Evolutionary conservation across 768 basidiomycete species (phyloP), one percentile per base, ranked within the genome.

Genomic region (Clathrus columnatus): DNA sequence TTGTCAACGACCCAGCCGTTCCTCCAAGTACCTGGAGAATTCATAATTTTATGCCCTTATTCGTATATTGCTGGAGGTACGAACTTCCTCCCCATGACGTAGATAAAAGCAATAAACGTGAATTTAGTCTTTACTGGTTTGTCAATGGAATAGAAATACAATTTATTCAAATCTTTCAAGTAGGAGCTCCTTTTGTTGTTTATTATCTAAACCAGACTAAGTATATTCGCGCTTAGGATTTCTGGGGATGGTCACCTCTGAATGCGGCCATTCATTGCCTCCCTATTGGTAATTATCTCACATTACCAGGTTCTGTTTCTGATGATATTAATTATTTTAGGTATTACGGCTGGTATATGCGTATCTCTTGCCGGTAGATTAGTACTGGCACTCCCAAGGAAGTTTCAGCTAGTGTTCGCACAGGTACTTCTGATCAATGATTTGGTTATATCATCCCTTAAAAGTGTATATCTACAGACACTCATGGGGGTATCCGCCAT

Each of bases 391-490:
- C 16, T 55, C 30, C 45, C 54, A 11, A 21, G 43, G 11, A 44
- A 47, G n/a, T 29, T 48, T 1, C 46, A 26, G 21, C 46, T 55
- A 11, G 30, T 55, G 5, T 29, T 27, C 23, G 54, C 44, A 16
- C 54, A 55, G 11, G 54, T 55, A 24, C 36, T 36, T 1, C 26
- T 41, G 42, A 23, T 2, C 51, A 20, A 51, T 5, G 5, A n/a
- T n/a, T n/a, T n/a, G n/a, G n/a, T n/a, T 16, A 24, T 51, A 36
- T 36, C 26, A 36, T 5, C 36, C 36, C 36, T 8, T 36, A 14
- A 2, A 11, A 74, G 78, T 57, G 65, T 79, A 26, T 58, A 62
- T 42, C 78, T 75, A 3, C 68, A 73, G 45, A 53, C 61, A 26
- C 59, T 77, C 51, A 60, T 72, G 30, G 60, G 73, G 32, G 56